A percentile compares a stretch with the other conserved stretches of the same genome.
phyloP scores from a whole-genome alignment of 345 rosid species.

The Salix koriyanagi region DNA sequence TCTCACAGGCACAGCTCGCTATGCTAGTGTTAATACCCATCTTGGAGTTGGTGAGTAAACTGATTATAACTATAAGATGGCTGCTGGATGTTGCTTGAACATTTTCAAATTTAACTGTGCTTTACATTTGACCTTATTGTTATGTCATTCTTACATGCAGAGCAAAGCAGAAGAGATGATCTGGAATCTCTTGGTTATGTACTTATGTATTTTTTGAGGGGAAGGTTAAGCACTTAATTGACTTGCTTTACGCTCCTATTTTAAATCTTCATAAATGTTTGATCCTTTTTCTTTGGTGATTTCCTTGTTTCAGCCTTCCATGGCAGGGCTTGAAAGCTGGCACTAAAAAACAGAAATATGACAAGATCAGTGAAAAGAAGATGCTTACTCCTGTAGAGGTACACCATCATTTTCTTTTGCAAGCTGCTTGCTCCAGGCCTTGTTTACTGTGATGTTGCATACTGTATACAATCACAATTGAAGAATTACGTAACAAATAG shows the following conservation, averaged over 20 bases:
- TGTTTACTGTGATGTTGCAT: neutral
- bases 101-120: neutral
- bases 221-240: slow-evolving; percentile 52
- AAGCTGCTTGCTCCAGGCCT: neutral
- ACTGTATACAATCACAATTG: neutral
- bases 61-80: neutral
- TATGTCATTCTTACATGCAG: slow-evolving; percentile 31
- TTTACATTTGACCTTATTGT: neutral
- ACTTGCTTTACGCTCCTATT: neutral
- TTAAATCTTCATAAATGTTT: slow-evolving; percentile 1
- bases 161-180: slow-evolving; percentile 99
- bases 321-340: slow-evolving; percentile 98
- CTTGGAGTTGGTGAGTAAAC: slow-evolving; percentile 80
- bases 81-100: neutral
- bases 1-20: slow-evolving; percentile 97
- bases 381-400: slow-evolving; percentile 87
- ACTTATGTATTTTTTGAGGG: slow-evolving; percentile 92
- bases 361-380: slow-evolving; percentile 94
- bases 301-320: slow-evolving; percentile 64
- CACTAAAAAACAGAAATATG: slow-evolving; percentile 95
- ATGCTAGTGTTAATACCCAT: slow-evolving; percentile 96
- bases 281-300: slow-evolving; percentile 11
- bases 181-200: slow-evolving; percentile 99
- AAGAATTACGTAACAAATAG: neutral
- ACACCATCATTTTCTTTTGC: slow-evolving; percentile 24